Conservation (phyloP, 495 filamentous ascomycete species). For the Xylaria nigripes region DNA sequence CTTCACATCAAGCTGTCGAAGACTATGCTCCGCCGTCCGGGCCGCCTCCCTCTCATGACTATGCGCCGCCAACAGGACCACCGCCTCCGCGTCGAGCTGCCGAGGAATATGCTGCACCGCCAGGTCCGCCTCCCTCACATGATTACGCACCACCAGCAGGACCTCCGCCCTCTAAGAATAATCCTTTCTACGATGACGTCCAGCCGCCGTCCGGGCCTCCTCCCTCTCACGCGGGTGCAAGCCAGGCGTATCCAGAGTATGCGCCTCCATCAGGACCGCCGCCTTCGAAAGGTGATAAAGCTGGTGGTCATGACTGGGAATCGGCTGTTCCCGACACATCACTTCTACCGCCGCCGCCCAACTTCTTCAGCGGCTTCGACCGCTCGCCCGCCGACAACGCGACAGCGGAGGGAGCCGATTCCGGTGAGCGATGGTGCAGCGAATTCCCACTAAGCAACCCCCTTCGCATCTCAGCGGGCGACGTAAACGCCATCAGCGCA, state of each 20-base stretch:
- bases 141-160: slow-evolving; percentile 32
- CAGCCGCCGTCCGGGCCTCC: slow-evolving; percentile 9
- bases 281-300: slow-evolving; percentile 21
- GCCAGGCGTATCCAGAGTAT: slow-evolving; percentile 14
- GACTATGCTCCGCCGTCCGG: slow-evolving; percentile 20
- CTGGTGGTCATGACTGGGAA: slow-evolving; percentile 68
- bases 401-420: slow-evolving; percentile 55
- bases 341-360: slow-evolving; percentile 74
- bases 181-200: slow-evolving; percentile 10
- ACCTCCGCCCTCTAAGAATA: slow-evolving; percentile 27
- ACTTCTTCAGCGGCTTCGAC: slow-evolving; percentile 52
- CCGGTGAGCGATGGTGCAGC: slow-evolving; percentile 63
- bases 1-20: slow-evolving; percentile 13
- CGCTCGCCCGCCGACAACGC: slow-evolving; percentile 69
- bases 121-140: slow-evolving; percentile 32
- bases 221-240: slow-evolving; percentile 10
- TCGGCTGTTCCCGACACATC: slow-evolving; percentile 69
- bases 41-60: slow-evolving; percentile 22
- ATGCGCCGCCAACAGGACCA: slow-evolving; percentile 28
- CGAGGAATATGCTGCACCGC: slow-evolving; percentile 21
- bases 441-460: slow-evolving; percentile 56
- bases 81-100: slow-evolving; percentile 3
- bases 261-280: slow-evolving; percentile 27
- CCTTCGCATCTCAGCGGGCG: slow-evolving; percentile 38
- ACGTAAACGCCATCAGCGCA: slow-evolving; percentile 18